Evolutionary conservation across 768 basidiomycete genomes (phyloP).

Genomic region (Boletellus ananas): DNA sequence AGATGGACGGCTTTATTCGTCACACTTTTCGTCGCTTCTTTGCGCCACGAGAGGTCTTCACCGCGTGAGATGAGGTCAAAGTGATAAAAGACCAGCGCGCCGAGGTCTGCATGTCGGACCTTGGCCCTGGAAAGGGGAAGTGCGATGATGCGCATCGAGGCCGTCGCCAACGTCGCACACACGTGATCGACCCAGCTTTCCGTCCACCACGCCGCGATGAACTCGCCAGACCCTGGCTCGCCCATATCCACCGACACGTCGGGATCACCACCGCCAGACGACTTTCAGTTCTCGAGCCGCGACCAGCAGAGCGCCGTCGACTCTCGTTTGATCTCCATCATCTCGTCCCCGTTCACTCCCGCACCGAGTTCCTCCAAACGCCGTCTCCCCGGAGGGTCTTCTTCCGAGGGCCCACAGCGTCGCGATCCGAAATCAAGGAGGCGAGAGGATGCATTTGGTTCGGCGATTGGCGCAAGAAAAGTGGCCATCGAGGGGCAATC

Average conservation of each 20-base stretch:
- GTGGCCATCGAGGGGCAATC: constrained; percentile 21
- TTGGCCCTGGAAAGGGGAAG: constrained; percentile 38
- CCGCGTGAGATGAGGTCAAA: constrained; percentile 30
- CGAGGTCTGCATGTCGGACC: constrained; percentile 7
- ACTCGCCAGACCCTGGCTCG: constrained; percentile 37
- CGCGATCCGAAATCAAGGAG: constrained; percentile 51
- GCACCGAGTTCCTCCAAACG: constrained; percentile 43
- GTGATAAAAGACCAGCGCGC: constrained; percentile 41
- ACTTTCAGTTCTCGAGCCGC: constrained; percentile 29
- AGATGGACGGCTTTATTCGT: constrained; percentile 48
- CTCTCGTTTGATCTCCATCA: constrained; percentile 16
- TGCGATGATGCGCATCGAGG: constrained; percentile 43
- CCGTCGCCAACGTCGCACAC: background rate
- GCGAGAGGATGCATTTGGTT: constrained; percentile 39
- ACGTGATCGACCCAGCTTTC: constrained; percentile 13
- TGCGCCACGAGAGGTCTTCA: constrained; percentile 26
- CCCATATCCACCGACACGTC: constrained; percentile 37
- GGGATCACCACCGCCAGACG: constrained; percentile 36
- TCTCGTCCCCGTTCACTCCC: constrained; percentile 19
- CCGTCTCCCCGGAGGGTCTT: constrained; percentile 47
- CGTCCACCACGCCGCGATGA: constrained; percentile 22
- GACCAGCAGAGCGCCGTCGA: constrained; percentile 27
- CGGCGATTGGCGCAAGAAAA: constrained; percentile 21
- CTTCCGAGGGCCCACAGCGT: constrained; percentile 39
- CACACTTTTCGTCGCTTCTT: constrained; percentile 40